These are phyloP conservation scores for Globisporangium apiculatum DNA, from an alignment of 352 stramenopile species.

Conservation along the genomic window DNA sequence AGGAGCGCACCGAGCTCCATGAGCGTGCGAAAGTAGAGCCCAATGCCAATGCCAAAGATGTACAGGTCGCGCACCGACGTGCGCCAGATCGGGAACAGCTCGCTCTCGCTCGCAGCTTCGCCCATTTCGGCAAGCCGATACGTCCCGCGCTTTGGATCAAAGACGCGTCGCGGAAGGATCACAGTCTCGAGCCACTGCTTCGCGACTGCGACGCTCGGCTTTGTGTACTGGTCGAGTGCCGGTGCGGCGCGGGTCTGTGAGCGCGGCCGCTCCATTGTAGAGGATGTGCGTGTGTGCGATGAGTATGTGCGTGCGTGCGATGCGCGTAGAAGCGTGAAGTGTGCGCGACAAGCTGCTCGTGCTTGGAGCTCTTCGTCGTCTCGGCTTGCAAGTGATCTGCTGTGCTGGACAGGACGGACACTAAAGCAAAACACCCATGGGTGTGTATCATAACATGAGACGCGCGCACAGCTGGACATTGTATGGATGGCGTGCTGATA, in stretches of 20 bases:
- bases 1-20: slow-evolving; percentile 44
- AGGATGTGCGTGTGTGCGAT: neutral
- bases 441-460: no score
- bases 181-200: slow-evolving; percentile 45
- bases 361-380: no score
- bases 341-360: no score
- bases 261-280: slow-evolving; percentile 9
- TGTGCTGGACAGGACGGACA: no score
- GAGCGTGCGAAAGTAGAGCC: slow-evolving; percentile 75
- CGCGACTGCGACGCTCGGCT: slow-evolving; percentile 32
- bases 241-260: slow-evolving; percentile 4
- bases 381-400: no score
- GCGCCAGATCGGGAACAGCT: slow-evolving; percentile 54
- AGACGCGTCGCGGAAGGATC: slow-evolving; percentile 49
- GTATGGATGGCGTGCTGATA: no score
- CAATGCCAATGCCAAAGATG: slow-evolving; percentile 68
- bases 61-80: slow-evolving; percentile 55
- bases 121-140: slow-evolving; percentile 67
- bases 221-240: slow-evolving; percentile 27
- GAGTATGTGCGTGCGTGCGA: neutral
- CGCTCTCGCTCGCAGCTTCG: slow-evolving; percentile 37
- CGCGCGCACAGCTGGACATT: no score
- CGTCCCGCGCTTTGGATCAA: slow-evolving; percentile 24
- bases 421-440: no score
- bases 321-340: no score